Conservation (phyloP, 805 yeast genomes). For the Candida sithepensis region DNA sequence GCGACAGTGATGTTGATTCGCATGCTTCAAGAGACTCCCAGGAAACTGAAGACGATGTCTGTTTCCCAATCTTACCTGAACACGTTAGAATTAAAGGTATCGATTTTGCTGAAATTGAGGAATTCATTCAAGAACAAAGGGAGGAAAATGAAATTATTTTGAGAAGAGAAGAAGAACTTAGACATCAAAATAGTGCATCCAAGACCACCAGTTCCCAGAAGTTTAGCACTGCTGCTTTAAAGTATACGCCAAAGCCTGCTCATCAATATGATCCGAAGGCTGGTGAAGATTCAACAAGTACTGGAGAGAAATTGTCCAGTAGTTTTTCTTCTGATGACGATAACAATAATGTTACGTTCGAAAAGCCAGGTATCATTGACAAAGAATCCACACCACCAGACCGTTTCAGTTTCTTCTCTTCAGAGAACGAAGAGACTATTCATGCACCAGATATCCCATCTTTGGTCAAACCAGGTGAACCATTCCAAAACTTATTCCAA, state of each 20-base stretch:
- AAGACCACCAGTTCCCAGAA: conserved; percentile 34
- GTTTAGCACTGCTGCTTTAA: conserved; percentile 51
- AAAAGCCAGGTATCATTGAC: conserved; percentile 8
- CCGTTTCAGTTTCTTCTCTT: conserved; percentile 77
- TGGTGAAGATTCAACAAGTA: conserved; percentile 9
- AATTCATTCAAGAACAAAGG: conserved; percentile 62
- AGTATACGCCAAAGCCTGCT: conserved; percentile 49
- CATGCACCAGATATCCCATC: conserved; percentile 88
- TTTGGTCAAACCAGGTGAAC: conserved; percentile 59
- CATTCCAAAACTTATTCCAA: conserved; percentile 66
- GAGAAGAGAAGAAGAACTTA: conserved; percentile 31
- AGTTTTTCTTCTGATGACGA: conserved; percentile 13
- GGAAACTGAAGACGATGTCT: conserved; percentile 96
- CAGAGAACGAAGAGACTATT: conserved; percentile 80
- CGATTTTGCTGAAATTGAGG: conserved; percentile 88
- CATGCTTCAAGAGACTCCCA: conserved; percentile 76
- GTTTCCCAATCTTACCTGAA: conserved; percentile 86
- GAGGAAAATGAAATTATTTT: conserved; percentile 40
- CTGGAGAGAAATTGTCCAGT: conserved; percentile 7
- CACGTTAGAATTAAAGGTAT: conserved; percentile 64
- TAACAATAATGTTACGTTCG: conserved; percentile 19
- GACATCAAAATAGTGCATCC: conserved; percentile 13
- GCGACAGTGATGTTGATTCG: conserved; percentile 66
- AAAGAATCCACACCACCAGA: conserved; percentile 49
- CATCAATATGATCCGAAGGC: conserved; percentile 13